Evolutionary conservation across 371 early-diverging fungal genomes (phyloP).

Genomic region (Basidiobolus meristosporus): DNA sequence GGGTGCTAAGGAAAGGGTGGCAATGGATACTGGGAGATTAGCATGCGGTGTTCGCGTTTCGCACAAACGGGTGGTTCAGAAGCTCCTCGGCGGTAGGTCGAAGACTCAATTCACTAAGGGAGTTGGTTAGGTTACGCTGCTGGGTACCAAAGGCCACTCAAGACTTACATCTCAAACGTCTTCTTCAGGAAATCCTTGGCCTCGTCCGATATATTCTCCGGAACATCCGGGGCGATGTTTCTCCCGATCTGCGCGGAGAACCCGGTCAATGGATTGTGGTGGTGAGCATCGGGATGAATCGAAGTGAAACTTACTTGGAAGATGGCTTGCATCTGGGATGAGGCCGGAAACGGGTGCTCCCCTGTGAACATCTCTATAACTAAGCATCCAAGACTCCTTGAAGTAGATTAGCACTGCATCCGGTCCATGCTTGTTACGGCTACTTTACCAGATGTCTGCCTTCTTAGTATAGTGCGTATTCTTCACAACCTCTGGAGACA

Average conservation of each 20-base stretch:
- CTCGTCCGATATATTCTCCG: slow-evolving; percentile 40
- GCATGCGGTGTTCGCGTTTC: too few species aligned
- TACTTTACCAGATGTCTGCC: slow-evolving; percentile 59
- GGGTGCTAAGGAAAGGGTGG: too few species aligned
- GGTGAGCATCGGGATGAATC: neutral
- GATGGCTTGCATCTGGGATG: slow-evolving; percentile 82
- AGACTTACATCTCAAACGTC: slow-evolving; percentile 34
- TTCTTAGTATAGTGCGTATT: slow-evolving; percentile 59
- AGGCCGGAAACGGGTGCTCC: slow-evolving; percentile 79
- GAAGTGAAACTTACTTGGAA: slow-evolving; percentile 22
- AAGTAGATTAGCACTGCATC: neutral
- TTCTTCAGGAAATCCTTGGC: slow-evolving; percentile 62
- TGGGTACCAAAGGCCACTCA: neutral
- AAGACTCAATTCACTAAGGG: slow-evolving; percentile 18
- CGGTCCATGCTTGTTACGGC: neutral
- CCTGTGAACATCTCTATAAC: slow-evolving; percentile 92
- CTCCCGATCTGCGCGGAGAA: slow-evolving; percentile 32
- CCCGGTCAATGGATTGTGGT: neutral
- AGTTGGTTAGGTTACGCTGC: neutral
- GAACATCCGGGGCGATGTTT: slow-evolving; percentile 59
- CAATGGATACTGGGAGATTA: too few species aligned
- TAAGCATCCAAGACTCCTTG: slow-evolving; percentile 67
- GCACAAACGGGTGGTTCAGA: slow-evolving; percentile 27
- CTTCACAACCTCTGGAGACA: slow-evolving; percentile 83
- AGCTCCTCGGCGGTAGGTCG: slow-evolving; percentile 35